These are phyloP conservation scores for Coelastrella sp. DNA, from an alignment of 139 green algal genomes.

Conservation along the genomic window DNA sequence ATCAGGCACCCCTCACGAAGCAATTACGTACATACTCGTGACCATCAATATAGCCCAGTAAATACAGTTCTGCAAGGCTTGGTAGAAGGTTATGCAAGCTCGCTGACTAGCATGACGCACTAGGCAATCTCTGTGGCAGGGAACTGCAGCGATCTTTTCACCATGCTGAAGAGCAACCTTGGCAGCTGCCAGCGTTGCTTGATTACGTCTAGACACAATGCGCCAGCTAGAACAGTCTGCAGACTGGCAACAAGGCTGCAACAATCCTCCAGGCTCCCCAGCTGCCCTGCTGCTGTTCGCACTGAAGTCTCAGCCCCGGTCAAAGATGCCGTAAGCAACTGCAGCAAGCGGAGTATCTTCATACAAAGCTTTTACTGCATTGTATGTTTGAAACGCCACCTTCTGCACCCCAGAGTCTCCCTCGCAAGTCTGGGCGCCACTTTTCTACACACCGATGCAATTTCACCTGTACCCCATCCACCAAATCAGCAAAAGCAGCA, in stretches of 20 bases:
- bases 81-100: too few relatives aligned
- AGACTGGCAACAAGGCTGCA: neutral
- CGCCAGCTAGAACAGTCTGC: neutral
- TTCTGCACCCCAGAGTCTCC: neutral
- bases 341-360: neutral
- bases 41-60: too few relatives aligned
- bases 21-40: too few relatives aligned
- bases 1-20: too few relatives aligned
- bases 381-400: neutral
- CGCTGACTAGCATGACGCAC: too few relatives aligned
- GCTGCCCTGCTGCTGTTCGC: neutral
- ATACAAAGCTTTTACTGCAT: neutral
- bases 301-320: neutral
- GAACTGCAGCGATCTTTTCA: neutral
- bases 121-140: neutral
- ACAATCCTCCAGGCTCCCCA: neutral
- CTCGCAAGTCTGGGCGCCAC: too few relatives aligned
- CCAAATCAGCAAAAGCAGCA: neutral
- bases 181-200: too few relatives aligned
- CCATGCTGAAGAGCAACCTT: neutral
- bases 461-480: neutral
- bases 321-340: constrained; percentile 9
- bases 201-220: neutral
- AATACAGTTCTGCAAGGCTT: too few relatives aligned
- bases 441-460: neutral